phyloP scores from a whole-genome alignment of 495 filamentous ascomycete genomes.

The Hyaloscypha hepaticicola region DNA sequence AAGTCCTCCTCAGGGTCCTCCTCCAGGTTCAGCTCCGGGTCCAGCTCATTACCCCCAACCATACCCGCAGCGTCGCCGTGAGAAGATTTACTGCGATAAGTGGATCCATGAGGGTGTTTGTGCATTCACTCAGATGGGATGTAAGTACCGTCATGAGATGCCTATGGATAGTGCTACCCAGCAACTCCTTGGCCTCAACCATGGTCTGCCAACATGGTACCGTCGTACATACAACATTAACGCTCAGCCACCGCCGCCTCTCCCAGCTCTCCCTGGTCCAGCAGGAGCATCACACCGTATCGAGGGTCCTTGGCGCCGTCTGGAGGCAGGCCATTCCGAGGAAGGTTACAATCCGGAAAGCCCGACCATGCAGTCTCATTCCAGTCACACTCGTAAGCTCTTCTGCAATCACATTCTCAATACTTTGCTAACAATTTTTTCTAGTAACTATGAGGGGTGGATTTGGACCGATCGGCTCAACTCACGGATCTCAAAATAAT shows the following conservation, averaged over 20 bases:
- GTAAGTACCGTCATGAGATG: slow-evolving; percentile 86
- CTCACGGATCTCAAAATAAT: not conserved
- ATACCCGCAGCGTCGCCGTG: slow-evolving; percentile 14
- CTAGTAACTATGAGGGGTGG: not conserved
- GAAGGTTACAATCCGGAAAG: not conserved
- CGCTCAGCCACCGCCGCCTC: not conserved
- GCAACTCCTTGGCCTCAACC: slow-evolving; percentile 59
- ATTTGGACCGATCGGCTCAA: slow-evolving; percentile 11
- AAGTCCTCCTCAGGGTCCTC: not conserved
- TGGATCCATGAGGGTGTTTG: slow-evolving; percentile 85
- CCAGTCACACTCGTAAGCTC: not conserved
- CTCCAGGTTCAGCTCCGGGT: not conserved
- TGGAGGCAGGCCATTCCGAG: not conserved
- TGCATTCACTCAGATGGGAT: slow-evolving; percentile 81
- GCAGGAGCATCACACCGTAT: not conserved
- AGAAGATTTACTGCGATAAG: slow-evolving; percentile 82
- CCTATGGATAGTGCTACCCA: slow-evolving; percentile 61
- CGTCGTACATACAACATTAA: slow-evolving; percentile 31
- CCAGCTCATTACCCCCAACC: not conserved
- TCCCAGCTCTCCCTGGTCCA: not conserved
- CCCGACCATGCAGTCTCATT: not conserved
- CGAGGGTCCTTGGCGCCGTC: slow-evolving; percentile 14
- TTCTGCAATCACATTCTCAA: not conserved
- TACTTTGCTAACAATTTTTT: not conserved
- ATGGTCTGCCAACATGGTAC: slow-evolving; percentile 52